Base-by-base conservation (phyloP, 177 flowering plant genomes). In the Vitis hybrid region DNA sequence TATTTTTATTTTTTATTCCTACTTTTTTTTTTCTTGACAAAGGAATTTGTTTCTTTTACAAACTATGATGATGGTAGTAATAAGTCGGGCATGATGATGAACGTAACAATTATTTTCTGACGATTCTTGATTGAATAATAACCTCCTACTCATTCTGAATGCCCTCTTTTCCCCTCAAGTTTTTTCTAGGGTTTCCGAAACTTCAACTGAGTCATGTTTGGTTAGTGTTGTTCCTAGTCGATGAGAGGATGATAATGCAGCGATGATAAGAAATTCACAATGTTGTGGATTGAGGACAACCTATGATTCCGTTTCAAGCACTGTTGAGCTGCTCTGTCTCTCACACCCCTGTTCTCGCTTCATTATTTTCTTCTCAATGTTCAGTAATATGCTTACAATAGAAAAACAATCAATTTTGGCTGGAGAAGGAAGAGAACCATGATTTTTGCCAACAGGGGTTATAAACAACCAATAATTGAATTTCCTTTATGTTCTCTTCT, bases 131-230 rank as follows among this genome's bases (percentile, higher is more conserved):
- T 51, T 73, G 79, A 73, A 26, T 21, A 50, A 3, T 50, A 1
- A 66, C 79, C 79, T 79, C 79, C 82, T 79, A 79, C 79, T 79
- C 82, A 79, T 76, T 70, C 79, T 79, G 82, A 79, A 79, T 79
- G 79, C 73, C 77, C 63, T 57, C 10, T 57, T 16, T 19, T 62
- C 58, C 12, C 53, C 4, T 12, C 13, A 39, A 13, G 18, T 0
- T 45, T 39, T 16, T 50, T 49, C 2, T 11, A 2, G 9, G 1
- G n/a, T 52, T 29, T 29, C 31, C 31, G 31, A 29, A 29, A 29
- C 31, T 29, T 29, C 31, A n/a, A 19, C 55, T 1, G 9, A n/a
- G 0, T 21, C 0, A 39, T 68, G 0, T 39, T 68, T 58, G n/a
- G 48, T 16, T 67, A 1, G 33, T 9, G 57, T 21, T 3, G 7